These are phyloP conservation scores for Claviceps purpurea DNA, from an alignment of 2,329 filamentous ascomycete species.

Conservation along the genomic window DNA sequence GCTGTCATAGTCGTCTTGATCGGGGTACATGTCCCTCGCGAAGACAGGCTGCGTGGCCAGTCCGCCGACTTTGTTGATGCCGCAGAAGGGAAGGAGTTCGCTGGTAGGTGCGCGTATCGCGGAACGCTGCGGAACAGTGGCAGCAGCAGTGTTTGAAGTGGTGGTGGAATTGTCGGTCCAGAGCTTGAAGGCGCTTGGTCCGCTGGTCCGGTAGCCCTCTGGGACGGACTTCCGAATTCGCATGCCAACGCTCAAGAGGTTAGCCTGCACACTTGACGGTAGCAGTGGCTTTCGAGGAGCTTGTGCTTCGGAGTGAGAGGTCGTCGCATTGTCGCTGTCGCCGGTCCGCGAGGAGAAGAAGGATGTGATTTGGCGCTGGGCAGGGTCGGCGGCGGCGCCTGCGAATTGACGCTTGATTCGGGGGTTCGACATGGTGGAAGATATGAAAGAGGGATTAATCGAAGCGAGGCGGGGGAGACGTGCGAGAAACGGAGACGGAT, in stretches of 20 bases:
- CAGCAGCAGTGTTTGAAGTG: not conserved
- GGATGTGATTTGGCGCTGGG: slow-evolving; percentile 50
- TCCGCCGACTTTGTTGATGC: slow-evolving; percentile 63
- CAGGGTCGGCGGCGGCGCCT: slow-evolving; percentile 42
- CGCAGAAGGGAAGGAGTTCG: slow-evolving; percentile 71
- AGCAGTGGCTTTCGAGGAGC: slow-evolving; percentile 32
- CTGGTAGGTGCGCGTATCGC: slow-evolving; percentile 22
- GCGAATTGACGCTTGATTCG: slow-evolving; percentile 49
- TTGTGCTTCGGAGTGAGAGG: slow-evolving; percentile 3
- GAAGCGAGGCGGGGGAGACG: not conserved
- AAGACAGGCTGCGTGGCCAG: slow-evolving; percentile 43
- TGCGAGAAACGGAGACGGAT: not conserved
- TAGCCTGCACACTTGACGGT: slow-evolving; percentile 57
- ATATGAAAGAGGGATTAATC: not conserved
- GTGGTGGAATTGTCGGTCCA: slow-evolving; percentile 26
- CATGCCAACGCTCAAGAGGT: slow-evolving; percentile 88
- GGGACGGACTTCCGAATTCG: slow-evolving; percentile 83
- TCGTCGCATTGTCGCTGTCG: slow-evolving; percentile 20
- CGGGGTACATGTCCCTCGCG: slow-evolving; percentile 8
- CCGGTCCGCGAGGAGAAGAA: slow-evolving; percentile 33
- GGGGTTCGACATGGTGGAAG: slow-evolving; percentile 34
- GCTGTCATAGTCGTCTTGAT: slow-evolving; percentile 14
- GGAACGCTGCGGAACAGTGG: not conserved
- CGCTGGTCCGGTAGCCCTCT: slow-evolving; percentile 76
- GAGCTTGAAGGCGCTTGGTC: slow-evolving; percentile 35